Evolutionary conservation across 257 asterid species (phyloP).

Genomic region (Penstemon davidsonii): DNA sequence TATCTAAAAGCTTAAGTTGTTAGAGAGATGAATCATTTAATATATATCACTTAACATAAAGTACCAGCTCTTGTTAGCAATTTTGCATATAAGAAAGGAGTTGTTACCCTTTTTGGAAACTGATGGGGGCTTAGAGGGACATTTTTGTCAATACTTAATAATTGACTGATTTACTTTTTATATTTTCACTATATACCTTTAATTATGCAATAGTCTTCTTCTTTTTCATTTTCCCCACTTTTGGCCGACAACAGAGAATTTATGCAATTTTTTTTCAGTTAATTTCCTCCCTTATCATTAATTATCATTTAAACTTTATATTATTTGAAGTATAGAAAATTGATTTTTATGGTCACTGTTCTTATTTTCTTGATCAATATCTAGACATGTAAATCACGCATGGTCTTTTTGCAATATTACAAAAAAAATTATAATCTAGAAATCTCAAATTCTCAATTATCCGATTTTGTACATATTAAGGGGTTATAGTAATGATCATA

Average conservation of each 20-base stretch:
- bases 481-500: background rate
- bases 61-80: background rate
- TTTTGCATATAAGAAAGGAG: background rate
- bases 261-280: background rate
- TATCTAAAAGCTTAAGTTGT: no score
- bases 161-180: background rate
- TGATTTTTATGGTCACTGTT: background rate
- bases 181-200: background rate
- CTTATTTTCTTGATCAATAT: background rate
- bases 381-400: background rate
- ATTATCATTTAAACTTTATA: background rate
- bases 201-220: no score
- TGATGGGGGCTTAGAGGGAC: background rate
- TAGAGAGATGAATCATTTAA: no score
- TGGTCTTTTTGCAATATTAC: background rate
- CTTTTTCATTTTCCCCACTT: background rate
- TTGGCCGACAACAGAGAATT: background rate
- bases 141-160: background rate
- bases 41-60: no score
- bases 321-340: background rate
- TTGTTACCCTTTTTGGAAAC: background rate
- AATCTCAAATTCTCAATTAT: background rate
- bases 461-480: background rate
- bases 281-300: background rate
- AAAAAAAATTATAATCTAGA: background rate